Evolutionary conservation across 768 basidiomycete genomes (phyloP), one percentile per base, ranked within the genome.

Genomic region (Rhodotorula toruloides): DNA sequence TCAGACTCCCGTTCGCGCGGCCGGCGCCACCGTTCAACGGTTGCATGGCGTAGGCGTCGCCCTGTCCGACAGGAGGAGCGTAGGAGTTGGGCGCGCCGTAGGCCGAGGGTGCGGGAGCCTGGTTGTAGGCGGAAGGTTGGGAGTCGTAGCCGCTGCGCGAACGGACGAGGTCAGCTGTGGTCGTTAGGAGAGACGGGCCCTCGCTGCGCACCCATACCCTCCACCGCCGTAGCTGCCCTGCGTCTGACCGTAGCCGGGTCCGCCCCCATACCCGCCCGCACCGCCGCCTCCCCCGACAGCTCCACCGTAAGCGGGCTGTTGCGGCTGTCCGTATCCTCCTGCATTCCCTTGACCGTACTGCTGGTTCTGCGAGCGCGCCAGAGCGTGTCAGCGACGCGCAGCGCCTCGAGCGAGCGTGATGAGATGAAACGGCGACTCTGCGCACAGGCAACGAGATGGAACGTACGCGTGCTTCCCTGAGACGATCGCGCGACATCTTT

Each of bases 381-480:
- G 50, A 3, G 29, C 4, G 37, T 1, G 44, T 27, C 19, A 59
- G 3, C 36, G 54, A 37, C 21, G 44, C 19, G 19, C 32, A 27
- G 27, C 25, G 47, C 32, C 37, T 29, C 25, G 48, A 31, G 46
- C n/a, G 44, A 9, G 27, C 8, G 22, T 14, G 53, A 61, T 21
- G 48, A 22, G 29, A 47, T 22, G 13, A 36, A 40, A 12, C 16
- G 36, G 25, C 17, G 48, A 25, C 21, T 22, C 44, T 9, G n/a
- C 9, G 31, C 37, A 19, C 4, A 40, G 13, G 31, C 11, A 34
- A 3, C 27, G 21, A 21, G 21, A 13, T 27, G n/a, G 25, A 37
- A 55, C 66, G 40, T 21, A 67, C 66, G 48, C 66, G 66, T 37
- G 62, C 62, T 65, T 70, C 68, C 22, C 68, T 55, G 21, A 70